A percentile compares a stretch with the other conserved stretches of the same genome.
These are phyloP conservation scores for Volvariella surrecta DNA, from an alignment of 1,284 basidiomycete species.

Conservation along the genomic window DNA sequence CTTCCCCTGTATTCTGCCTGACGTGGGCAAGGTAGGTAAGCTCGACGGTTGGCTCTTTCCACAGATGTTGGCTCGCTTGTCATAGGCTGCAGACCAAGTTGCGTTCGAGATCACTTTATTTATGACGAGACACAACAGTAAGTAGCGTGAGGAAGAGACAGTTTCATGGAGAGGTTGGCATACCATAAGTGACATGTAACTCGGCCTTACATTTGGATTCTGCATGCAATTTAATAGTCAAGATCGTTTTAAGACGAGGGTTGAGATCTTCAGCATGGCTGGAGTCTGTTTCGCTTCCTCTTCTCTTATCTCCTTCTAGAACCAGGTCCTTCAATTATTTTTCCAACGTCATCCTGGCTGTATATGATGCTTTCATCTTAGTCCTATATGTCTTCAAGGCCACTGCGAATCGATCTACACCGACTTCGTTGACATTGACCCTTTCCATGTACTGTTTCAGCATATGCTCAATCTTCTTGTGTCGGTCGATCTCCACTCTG, in stretches of 20 bases:
- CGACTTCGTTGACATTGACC: constrained; percentile 9
- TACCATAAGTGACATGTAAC: too few species aligned
- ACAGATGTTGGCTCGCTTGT: constrained; percentile 21
- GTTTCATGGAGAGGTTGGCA: too few species aligned
- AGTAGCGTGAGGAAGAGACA: too few species aligned
- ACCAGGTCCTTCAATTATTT: constrained; percentile 10
- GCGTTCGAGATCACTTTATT: constrained; percentile 17
- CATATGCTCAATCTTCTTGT: constrained; percentile 11
- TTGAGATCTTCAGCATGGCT: constrained; percentile 2
- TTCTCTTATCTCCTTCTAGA: constrained; percentile 9
- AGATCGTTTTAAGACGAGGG: background rate
- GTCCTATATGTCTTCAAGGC: constrained; percentile 9
- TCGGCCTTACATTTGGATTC: too few species aligned
- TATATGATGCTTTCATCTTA: constrained; percentile 11
- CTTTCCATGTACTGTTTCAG: constrained; percentile 18
- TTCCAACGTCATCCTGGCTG: constrained; percentile 13
- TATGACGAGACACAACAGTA: background rate
- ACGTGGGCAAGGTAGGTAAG: constrained; percentile 22
- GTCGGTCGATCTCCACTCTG: constrained; percentile 17
- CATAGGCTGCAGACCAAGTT: constrained; percentile 21
- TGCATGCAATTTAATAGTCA: too few species aligned
- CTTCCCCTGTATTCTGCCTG: constrained; percentile 21
- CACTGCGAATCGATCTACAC: constrained; percentile 7
- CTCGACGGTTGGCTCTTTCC: constrained; percentile 15
- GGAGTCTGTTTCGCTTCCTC: constrained; percentile 6